These are phyloP conservation scores for Taphrina deformans DNA, from an alignment of 1,139 yeast genomes.

Conservation along the genomic window DNA sequence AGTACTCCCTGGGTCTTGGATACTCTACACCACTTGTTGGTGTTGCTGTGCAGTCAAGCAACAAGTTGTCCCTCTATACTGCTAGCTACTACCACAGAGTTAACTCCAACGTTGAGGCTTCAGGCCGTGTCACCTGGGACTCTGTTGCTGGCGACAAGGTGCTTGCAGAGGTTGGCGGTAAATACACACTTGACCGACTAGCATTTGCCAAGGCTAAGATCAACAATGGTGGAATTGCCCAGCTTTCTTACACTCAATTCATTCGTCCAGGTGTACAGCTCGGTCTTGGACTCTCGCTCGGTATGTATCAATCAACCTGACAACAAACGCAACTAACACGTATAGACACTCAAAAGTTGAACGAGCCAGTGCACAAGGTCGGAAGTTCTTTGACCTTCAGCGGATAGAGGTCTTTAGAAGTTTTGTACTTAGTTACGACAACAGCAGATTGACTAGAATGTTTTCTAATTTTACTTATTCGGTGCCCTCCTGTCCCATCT, in stretches of 20 bases:
- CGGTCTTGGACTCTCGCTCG: slow-evolving; percentile 97
- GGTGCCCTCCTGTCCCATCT: no score
- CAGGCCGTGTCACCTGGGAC: slow-evolving; percentile 70
- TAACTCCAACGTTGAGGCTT: slow-evolving; percentile 87
- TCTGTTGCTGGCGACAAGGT: slow-evolving; percentile 61
- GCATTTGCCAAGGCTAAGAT: slow-evolving; percentile 74
- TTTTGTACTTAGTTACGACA: background rate
- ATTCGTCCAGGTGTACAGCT: slow-evolving; percentile 96
- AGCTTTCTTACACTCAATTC: slow-evolving; percentile 90
- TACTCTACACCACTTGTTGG: slow-evolving; percentile 87
- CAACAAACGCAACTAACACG: slow-evolving; percentile 44
- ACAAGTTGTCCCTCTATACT: slow-evolving; percentile 85
- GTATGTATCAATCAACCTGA: slow-evolving; percentile 52
- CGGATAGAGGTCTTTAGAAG: slow-evolving; percentile 27
- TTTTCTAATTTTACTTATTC: background rate
- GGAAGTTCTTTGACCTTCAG: slow-evolving; percentile 36
- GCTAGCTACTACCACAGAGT: slow-evolving; percentile 98
- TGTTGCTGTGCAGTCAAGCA: slow-evolving; percentile 82
- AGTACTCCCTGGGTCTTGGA: slow-evolving; percentile 92
- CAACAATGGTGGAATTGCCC: slow-evolving; percentile 94
- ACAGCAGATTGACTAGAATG: background rate
- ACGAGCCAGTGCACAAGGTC: slow-evolving; percentile 93
- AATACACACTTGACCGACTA: slow-evolving; percentile 81
- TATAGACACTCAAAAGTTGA: slow-evolving; percentile 56
- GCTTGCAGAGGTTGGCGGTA: slow-evolving; percentile 90